Base-by-base conservation (phyloP, 2,329 filamentous ascomycete species). In the Claviceps capensis region DNA sequence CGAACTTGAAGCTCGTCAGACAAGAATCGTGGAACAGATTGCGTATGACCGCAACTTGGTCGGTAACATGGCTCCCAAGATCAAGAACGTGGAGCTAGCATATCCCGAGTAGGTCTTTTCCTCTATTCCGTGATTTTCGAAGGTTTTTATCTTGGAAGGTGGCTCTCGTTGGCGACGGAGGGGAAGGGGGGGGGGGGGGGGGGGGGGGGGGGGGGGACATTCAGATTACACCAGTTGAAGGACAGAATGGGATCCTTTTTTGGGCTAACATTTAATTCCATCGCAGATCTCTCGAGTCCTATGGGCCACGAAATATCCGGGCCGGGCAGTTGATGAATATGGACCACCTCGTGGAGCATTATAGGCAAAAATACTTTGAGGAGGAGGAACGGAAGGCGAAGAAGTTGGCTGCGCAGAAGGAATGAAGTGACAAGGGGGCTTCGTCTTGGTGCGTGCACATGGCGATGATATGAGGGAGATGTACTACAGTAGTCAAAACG, bases 1-100 rank as follows among this genome's bases (percentile, higher is more conserved):
- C 74, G 64, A 80, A 79, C 62, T 34, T 4, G 30, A 34, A 34
- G 63, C 70, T 30, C 63, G 78, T 51, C 76, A 76, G 65, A 75
- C 74, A 42, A 70, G 71, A 52, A 65, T 72, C 22, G 60, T 75
- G 57, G 73, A 81, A 62, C 76, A 80, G 68, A 78, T 78, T 45
- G 75, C 74, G 44, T 74, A 70, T 62, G 77, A 81, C 67, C 75
- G 72, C 61, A 75, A 79, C 58, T 68, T 81, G 49, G 73, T 81
- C 58, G 63, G 71, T 58, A 68, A 74, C 58, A 67, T 64, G 51
- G 64, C 62, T 38, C 62, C 67, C 58, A 70, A 69, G 62, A 71
- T 70, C 63, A 62, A 61, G 56, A 70, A 70, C 57, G 66, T 77
- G 58, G 76, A 81, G 55, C 69, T 81, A 57, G 71, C 72, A 58